Conservation (phyloP, 129 eudicot species). For the Centella asiatica region DNA sequence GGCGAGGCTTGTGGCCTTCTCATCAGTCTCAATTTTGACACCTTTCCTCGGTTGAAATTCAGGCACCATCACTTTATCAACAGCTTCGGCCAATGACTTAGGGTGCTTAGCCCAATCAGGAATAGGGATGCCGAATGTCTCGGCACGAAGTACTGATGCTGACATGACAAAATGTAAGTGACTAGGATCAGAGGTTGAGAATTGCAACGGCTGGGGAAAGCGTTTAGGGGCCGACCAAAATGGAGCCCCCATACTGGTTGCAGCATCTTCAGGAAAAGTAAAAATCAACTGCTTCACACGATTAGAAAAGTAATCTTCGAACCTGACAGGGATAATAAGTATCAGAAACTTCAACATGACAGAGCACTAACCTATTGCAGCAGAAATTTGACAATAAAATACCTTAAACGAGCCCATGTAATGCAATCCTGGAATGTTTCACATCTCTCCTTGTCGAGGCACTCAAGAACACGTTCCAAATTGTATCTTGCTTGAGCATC, state of each 20-base stretch:
- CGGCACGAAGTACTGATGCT: slow-evolving; percentile 78
- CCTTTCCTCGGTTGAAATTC: slow-evolving; percentile 80
- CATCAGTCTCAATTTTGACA: slow-evolving; percentile 82
- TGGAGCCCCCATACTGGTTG: slow-evolving; percentile 87
- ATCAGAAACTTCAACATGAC: neutral
- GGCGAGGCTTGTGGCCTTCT: slow-evolving; percentile 73
- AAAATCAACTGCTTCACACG: slow-evolving; percentile 83
- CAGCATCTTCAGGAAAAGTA: slow-evolving; percentile 89
- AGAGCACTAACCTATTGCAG: too few species aligned
- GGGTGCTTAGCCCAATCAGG: slow-evolving; percentile 86
- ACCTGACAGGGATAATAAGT: slow-evolving; percentile 32
- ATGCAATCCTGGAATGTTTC: slow-evolving; percentile 78
- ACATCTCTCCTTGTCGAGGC: slow-evolving; percentile 76
- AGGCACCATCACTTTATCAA: slow-evolving; percentile 63
- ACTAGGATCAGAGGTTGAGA: slow-evolving; percentile 52
- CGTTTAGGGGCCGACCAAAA: slow-evolving; percentile 98
- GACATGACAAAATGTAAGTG: slow-evolving; percentile 72
- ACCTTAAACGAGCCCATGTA: slow-evolving; percentile 79
- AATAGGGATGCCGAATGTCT: slow-evolving; percentile 72
- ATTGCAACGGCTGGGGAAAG: slow-evolving; percentile 73
- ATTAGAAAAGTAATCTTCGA: slow-evolving; percentile 78
- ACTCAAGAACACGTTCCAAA: slow-evolving; percentile 68
- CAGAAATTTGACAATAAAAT: neutral
- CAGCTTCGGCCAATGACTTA: slow-evolving; percentile 56
- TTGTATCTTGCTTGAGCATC: slow-evolving; percentile 90